Conservation (phyloP, 2,329 filamentous ascomycete species). For the Colletotrichum sojae region DNA sequence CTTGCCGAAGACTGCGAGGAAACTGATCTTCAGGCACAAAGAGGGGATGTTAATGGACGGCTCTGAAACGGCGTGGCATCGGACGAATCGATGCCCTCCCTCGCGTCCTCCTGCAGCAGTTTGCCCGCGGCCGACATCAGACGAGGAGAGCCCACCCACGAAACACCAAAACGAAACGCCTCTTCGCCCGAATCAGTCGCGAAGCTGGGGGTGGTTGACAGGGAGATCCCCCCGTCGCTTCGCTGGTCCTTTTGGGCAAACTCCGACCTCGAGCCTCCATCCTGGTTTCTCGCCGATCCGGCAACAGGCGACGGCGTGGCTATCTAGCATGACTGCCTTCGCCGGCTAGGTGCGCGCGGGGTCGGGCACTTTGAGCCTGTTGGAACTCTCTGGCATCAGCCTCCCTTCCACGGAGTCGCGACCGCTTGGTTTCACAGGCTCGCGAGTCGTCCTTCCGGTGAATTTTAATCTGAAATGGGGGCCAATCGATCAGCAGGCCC, state of each 20-base stretch:
- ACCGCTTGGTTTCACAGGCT: slow-evolving; percentile 32
- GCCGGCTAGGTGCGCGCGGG: background rate
- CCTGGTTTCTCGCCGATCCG: slow-evolving; percentile 22
- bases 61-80: slow-evolving; percentile 30
- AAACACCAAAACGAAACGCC: slow-evolving; percentile 25
- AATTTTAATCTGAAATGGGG: slow-evolving; percentile 30
- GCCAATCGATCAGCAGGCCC: slow-evolving; percentile 7
- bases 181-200: slow-evolving; percentile 9
- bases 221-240: slow-evolving; percentile 3
- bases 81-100: slow-evolving; percentile 19
- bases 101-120: slow-evolving; percentile 26
- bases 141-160: slow-evolving; percentile 11
- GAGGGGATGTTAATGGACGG: background rate
- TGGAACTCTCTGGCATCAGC: slow-evolving; percentile 12
- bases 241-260: slow-evolving; percentile 1
- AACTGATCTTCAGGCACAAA: background rate
- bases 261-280: slow-evolving; percentile 1
- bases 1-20: slow-evolving; percentile 16
- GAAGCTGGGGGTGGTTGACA: background rate
- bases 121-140: slow-evolving; percentile 14
- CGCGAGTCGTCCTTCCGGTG: slow-evolving; percentile 27
- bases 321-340: no score
- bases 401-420: background rate
- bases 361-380: slow-evolving; percentile 2
- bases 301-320: slow-evolving; percentile 4